Conservation (phyloP, 2,329 filamentous ascomycete genomes). For the Pestalotiopsis sp. region DNA sequence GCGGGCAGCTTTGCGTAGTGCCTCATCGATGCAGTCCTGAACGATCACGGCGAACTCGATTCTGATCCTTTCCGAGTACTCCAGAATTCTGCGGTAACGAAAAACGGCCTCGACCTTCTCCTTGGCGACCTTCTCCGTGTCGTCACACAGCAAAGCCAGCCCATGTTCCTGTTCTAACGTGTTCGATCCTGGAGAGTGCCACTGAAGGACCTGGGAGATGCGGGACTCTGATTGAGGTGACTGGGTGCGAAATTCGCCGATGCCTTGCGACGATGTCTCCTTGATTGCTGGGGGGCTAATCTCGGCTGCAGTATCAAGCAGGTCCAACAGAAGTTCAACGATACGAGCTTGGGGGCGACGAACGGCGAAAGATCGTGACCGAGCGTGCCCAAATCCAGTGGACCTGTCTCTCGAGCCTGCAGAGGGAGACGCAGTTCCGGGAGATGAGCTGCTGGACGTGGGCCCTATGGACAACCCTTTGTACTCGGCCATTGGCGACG, state of each 20-base stretch:
- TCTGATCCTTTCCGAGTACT: slow-evolving; percentile 94
- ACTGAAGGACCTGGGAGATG: slow-evolving; percentile 91
- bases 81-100: slow-evolving; percentile 87
- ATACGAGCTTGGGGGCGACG: slow-evolving; percentile 88
- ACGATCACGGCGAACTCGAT: slow-evolving; percentile 92
- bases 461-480: slow-evolving; percentile 85
- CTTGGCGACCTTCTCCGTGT: slow-evolving; percentile 83
- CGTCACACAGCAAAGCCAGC: slow-evolving; percentile 81
- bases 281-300: slow-evolving; percentile 94
- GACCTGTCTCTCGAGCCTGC: slow-evolving; percentile 74
- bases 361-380: slow-evolving; percentile 87
- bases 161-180: slow-evolving; percentile 94
- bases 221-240: slow-evolving; percentile 95
- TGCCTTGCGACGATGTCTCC: slow-evolving; percentile 68
- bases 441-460: slow-evolving; percentile 70
- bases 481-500: slow-evolving; percentile 72
- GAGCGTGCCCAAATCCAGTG: slow-evolving; percentile 75
- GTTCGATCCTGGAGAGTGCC: slow-evolving; percentile 92
- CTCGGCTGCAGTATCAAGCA: slow-evolving; percentile 94
- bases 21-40: slow-evolving; percentile 93
- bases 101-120: slow-evolving; percentile 92
- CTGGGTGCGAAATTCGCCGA: slow-evolving; percentile 84
- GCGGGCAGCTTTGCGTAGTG: slow-evolving; percentile 83
- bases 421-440: slow-evolving; percentile 70
- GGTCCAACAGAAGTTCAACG: slow-evolving; percentile 89